Evolutionary conservation across 306 rosid genomes (phyloP), one percentile per base, ranked within the genome.

Genomic region (Oemleria cerasiformis): DNA sequence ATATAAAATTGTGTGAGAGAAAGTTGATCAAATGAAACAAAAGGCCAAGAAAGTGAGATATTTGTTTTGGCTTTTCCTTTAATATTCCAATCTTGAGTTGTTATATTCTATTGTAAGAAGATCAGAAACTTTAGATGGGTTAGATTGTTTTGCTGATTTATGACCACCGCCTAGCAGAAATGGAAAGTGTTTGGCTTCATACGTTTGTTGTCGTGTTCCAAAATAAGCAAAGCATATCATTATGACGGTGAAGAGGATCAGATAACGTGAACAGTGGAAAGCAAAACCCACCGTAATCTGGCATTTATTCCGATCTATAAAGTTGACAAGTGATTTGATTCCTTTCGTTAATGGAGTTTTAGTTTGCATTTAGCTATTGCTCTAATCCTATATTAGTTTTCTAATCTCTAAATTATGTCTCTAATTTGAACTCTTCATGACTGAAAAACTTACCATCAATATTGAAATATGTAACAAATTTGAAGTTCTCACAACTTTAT

Each of bases 1-100:
- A 71, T 79, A 61, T 40, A 43, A 67, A 71, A 36, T 23, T 13
- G 58, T 13, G 63, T 30, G 25, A 20, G 19, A 9, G 11, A 5
- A 19, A 47, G 49, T 68, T 17, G 19, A 53, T 38, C 56, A 70
- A 73, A 76, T 59, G 66, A 54, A 45, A 74, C 56, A 61, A 74
- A 71, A 80, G 76, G 72, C 65, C 81, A 82, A 78, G 36, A 13
- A 55, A 63, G 73, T 75, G 80, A 77, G 82, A 80, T 77, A 43
- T 77, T 78, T 78, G 80, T 73, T 67, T 73, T 71, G 73, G 80
- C 73, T 45, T 72, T 58, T 64, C 55, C 55, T 61, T 62, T 59
- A 43, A 70, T 49, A 53, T 63, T 47, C 39, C 25, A 34, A 56
- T 45, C 68, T 43, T 48, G 49, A 34, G 60, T 73, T 36, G 45